Conservation (phyloP, 306 rosid genomes). For the Cucumis hystrix region DNA sequence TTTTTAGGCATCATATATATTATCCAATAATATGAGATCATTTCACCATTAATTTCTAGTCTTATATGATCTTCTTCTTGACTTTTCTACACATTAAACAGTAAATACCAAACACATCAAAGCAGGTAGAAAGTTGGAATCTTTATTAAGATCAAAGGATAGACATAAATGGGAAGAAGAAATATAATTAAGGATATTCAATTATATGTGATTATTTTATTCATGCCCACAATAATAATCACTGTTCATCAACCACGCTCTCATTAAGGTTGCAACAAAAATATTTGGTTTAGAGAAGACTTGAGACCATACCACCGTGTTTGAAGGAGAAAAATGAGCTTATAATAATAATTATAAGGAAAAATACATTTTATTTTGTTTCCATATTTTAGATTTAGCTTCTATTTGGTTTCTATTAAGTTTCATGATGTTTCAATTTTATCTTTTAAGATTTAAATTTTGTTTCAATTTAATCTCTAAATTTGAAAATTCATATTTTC, state of each 20-base stretch:
- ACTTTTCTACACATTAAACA: not conserved
- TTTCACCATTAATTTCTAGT: not conserved
- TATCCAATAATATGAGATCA: not conserved
- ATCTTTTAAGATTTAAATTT: too few relatives aligned
- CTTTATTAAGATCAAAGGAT: not conserved
- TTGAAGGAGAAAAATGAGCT: not conserved
- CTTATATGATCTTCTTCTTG: not conserved
- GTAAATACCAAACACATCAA: not conserved
- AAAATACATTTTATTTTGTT: too few relatives aligned
- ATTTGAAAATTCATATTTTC: too few relatives aligned
- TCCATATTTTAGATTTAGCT: too few relatives aligned
- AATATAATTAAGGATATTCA: not conserved
- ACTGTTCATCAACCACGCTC: conserved; percentile 1
- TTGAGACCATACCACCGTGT: not conserved
- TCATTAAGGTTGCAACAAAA: not conserved
- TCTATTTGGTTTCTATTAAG: too few relatives aligned
- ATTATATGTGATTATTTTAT: not conserved
- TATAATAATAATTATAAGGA: not conserved
- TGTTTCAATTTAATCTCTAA: too few relatives aligned
- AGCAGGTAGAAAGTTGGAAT: not conserved
- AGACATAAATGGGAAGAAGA: not conserved
- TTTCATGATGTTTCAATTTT: too few relatives aligned
- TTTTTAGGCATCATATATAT: not conserved
- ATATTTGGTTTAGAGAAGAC: not conserved
- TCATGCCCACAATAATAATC: not conserved